Base-by-base conservation (phyloP, 495 filamentous ascomycete genomes). In the Penicillium salamii region DNA sequence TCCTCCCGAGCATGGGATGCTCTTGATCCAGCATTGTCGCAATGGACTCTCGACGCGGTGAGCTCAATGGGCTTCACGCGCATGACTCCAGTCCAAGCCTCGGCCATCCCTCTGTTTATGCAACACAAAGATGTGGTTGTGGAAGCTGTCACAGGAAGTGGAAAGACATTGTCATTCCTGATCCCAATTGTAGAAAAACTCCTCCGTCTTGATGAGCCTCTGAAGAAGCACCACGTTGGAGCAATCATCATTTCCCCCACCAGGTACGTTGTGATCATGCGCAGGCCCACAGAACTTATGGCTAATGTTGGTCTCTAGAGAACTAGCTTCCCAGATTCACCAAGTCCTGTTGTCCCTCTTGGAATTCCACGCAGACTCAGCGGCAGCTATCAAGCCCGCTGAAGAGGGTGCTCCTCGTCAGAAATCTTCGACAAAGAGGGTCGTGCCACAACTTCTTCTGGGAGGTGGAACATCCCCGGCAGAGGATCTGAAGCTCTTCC, bases 81-180 rank as follows among this genome's bases (percentile, higher is more conserved):
- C 57, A 95, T 92, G 72, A 98, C 93, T 3, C 93, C 93, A 1
- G 93, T 97, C 13, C 93, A 98, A 66, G 89, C 91, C 18, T 91
- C 88, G n/a, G 86, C 87, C 13, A 89, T 97, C 54, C 91, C 92
- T 9, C 78, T 96, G 13, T 95, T 97, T 66, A 83, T 89, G 70
- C 85, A 84, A 7, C 89, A 97, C 67, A 97, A 97, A 58, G 93
- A 97, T 70, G 91, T 97, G 0, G 92, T 97, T 3, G 92, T 97
- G 21, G 91, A 96, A 66, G 95, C 93, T 2, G 93, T 97, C 7
- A 98, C 93, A 2, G 93, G 95, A 7, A 93, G 88, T 61, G 93
- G 93, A 36, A 98, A 98, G 69, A 97, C 93, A 0, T 71, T 97
- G 34, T 86, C 90, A 2, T 97, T 93, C 59, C 68, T 98, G 38